Percentiles rank a stretch among this genome's conserved stretches.
Evolutionary conservation across 108 stramenopile species (phyloP).

Genomic region (Pseudonitzschia multiseries): DNA sequence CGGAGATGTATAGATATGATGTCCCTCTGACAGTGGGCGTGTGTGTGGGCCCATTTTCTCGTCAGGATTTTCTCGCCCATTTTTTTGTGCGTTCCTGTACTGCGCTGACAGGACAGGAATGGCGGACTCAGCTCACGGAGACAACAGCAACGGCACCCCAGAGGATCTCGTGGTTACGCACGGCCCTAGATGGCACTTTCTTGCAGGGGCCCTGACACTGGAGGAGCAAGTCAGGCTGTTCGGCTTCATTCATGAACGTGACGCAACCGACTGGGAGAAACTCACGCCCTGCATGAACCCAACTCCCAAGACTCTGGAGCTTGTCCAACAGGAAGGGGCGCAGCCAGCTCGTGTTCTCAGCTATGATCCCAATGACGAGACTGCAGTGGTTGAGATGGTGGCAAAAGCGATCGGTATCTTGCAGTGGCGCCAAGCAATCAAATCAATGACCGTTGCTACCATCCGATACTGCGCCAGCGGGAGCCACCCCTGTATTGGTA

Average conservation of each 20-base stretch:
- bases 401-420: neutral
- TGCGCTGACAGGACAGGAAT: neutral
- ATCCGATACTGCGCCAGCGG: slow-evolving; percentile 1
- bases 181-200: neutral
- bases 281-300: neutral
- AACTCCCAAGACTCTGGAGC: neutral
- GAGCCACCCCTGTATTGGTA: neutral
- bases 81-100: neutral
- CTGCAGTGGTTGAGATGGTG: slow-evolving; percentile 1
- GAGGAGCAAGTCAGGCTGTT: slow-evolving; percentile 3
- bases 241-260: neutral
- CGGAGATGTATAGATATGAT: too few relatives aligned
- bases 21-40: too few relatives aligned
- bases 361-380: neutral
- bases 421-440: neutral
- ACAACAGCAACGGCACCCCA: neutral
- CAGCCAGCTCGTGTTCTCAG: neutral
- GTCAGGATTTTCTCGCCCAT: neutral
- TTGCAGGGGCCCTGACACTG: neutral
- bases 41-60: neutral
- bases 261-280: neutral
- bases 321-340: neutral
- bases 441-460: slow-evolving; percentile 1
- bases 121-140: neutral
- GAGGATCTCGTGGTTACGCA: neutral